phyloP scores from a whole-genome alignment of 2,329 filamentous ascomycete genomes.

The Xylariaceae sp. region DNA sequence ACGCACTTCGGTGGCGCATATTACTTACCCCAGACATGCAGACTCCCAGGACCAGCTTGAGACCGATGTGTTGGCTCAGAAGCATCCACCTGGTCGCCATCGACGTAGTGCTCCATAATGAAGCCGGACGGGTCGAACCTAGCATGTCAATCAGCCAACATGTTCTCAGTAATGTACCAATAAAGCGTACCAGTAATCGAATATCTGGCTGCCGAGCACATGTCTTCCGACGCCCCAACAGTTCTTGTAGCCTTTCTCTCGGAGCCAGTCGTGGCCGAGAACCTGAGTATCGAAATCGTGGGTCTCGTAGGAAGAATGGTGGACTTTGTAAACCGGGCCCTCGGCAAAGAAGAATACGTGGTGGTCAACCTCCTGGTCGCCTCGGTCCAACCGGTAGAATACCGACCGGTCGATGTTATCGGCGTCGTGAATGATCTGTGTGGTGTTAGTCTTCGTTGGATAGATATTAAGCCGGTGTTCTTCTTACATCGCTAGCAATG shows the following conservation, averaged over 20 bases:
- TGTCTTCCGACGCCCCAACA: constrained; percentile 75
- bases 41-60: constrained; percentile 43
- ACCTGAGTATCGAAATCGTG: constrained; percentile 73
- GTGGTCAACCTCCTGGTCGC: constrained; percentile 51
- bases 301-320: constrained; percentile 71
- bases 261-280: constrained; percentile 71
- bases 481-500: constrained; percentile 49
- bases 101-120: constrained; percentile 71
- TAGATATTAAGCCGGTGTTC: constrained; percentile 1
- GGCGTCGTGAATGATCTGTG: constrained; percentile 44
- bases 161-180: constrained; percentile 24
- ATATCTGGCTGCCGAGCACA: constrained; percentile 71
- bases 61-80: constrained; percentile 51
- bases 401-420: constrained; percentile 43
- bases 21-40: constrained; percentile 49
- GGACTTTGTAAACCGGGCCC: constrained; percentile 56
- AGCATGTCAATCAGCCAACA: constrained; percentile 6
- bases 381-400: constrained; percentile 50
- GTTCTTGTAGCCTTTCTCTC: constrained; percentile 61
- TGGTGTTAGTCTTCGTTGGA: constrained; percentile 4
- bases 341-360: constrained; percentile 56
- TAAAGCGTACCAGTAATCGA: constrained; percentile 68
- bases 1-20: neutral
- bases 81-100: constrained; percentile 66
- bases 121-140: constrained; percentile 65